phyloP scores from a whole-genome alignment of 768 basidiomycete genomes.

The Kwoniella dendrophila region DNA sequence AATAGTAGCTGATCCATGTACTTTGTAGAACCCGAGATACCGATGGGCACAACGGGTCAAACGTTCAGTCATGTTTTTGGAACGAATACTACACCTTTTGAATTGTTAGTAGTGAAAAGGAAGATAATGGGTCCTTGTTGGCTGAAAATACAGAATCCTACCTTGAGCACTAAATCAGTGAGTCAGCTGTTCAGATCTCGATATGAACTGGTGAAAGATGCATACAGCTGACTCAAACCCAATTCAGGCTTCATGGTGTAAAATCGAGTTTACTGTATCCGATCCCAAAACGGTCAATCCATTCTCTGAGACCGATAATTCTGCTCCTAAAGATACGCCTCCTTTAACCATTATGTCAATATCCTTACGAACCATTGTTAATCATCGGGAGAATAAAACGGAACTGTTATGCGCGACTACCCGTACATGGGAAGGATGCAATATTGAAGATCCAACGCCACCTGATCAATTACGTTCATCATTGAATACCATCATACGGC shows the following conservation, averaged over 20 bases:
- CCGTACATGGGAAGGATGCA: slow-evolving; percentile 77
- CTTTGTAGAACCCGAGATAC: slow-evolving; percentile 73
- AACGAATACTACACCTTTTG: slow-evolving; percentile 88
- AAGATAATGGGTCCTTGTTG: slow-evolving; percentile 99
- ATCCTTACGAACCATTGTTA: slow-evolving; percentile 84
- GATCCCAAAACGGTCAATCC: slow-evolving; percentile 89
- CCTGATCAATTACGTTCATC: slow-evolving; percentile 81
- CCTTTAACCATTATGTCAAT: slow-evolving; percentile 89
- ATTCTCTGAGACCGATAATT: slow-evolving; percentile 69
- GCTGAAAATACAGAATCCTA: slow-evolving; percentile 78
- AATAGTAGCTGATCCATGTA: background rate
- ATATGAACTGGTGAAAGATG: background rate
- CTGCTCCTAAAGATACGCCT: slow-evolving; percentile 76
- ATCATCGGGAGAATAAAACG: slow-evolving; percentile 89
- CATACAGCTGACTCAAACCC: background rate
- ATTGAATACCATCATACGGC: slow-evolving; percentile 85
- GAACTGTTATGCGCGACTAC: slow-evolving; percentile 85
- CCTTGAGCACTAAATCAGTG: slow-evolving; percentile 78
- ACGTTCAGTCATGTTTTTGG: slow-evolving; percentile 88
- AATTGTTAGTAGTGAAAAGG: slow-evolving; percentile 86
- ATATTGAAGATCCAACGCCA: slow-evolving; percentile 85
- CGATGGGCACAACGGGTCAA: slow-evolving; percentile 71
- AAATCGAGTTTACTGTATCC: slow-evolving; percentile 78
- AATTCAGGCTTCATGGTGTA: slow-evolving; percentile 95
- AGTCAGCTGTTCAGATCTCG: slow-evolving; percentile 40